Evolutionary conservation across 2,329 filamentous ascomycete genomes (phyloP), one percentile per base, ranked within the genome.

Genomic region (Phaeosphaeria sp.): DNA sequence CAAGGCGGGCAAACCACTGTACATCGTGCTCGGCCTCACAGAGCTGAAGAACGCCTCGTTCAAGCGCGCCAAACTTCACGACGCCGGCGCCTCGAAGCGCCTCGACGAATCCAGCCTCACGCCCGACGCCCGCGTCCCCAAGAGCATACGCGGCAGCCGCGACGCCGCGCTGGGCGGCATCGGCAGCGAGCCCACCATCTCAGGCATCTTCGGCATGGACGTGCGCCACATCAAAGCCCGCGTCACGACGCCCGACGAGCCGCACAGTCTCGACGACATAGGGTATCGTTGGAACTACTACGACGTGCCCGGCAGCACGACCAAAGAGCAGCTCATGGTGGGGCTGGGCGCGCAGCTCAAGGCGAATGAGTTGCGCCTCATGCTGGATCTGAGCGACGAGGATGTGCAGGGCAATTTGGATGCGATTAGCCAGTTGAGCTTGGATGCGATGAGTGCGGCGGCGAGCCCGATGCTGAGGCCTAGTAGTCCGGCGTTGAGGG

Each of bases 131-230:
- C 74, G 73, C 22, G 72, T 77, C 3, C 74, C 74, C 2, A 63
- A 61, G 49, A 55, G 72, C 15, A 57, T 77, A 1, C 69, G 74
- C 24, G 57, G 69, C 30, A 60, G 61, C 44, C 53, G 63, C 9
- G 65, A 72, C 52, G 70, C 68, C 2, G 67, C 57, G 13, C 58
- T 76, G 13, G 73, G 68, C 21, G 70, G 69, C 1, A 60, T 74
- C 21, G 73, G 68, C 56, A 65, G 57, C 48, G 74, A 76, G 49
- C 65, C 67, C 2, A 59, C 66, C 22, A 64, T 77, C 44, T 76
- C 74, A 27, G 74, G 73, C 49, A 66, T 77, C 6, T 77, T 77
- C 59, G 74, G 74, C 43, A 74, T 76, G 73, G 74, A 77, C 36
- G 65, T 77, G 11, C 60, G 74, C 40, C 64, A 69, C 18, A 64